phyloP scores from a whole-genome alignment of 2,329 filamentous ascomycete species.

The Fusarium protoensiforme region DNA sequence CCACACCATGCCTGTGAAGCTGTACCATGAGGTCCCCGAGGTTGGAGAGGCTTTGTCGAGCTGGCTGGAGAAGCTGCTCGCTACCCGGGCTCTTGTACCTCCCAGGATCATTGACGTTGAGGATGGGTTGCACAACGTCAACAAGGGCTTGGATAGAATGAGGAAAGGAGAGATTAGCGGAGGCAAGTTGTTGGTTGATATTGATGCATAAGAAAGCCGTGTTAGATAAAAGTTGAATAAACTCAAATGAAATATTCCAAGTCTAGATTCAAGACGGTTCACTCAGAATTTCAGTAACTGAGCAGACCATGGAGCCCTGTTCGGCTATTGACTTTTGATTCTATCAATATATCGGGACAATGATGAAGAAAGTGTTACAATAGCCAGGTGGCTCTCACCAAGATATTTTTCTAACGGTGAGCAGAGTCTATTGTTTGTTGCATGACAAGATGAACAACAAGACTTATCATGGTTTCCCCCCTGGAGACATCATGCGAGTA shows the following conservation, averaged over 20 bases:
- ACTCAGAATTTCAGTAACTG: no score
- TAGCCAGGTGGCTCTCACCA: no score
- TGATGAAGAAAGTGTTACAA: no score
- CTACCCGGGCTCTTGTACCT: slow-evolving; percentile 61
- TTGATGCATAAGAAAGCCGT: slow-evolving; percentile 4
- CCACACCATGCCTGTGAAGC: slow-evolving; percentile 78
- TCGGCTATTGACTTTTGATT: no score
- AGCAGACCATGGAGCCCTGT: no score
- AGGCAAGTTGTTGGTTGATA: slow-evolving; percentile 72
- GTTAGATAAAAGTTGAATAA: neutral
- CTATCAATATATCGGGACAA: no score
- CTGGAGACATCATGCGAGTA: no score
- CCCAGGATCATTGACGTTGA: slow-evolving; percentile 75
- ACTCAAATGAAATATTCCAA: neutral
- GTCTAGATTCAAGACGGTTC: neutral
- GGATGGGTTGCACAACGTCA: slow-evolving; percentile 73
- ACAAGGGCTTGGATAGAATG: slow-evolving; percentile 73
- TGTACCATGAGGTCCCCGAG: slow-evolving; percentile 75
- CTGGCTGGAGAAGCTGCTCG: slow-evolving; percentile 76
- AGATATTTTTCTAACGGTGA: no score
- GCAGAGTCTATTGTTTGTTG: no score
- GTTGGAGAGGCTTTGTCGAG: slow-evolving; percentile 71
- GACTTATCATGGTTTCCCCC: no score
- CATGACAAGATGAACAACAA: no score
- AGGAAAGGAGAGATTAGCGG: slow-evolving; percentile 74